These are phyloP conservation scores for Salix suchowensis DNA, from an alignment of 345 rosid species.

Conservation along the genomic window DNA sequence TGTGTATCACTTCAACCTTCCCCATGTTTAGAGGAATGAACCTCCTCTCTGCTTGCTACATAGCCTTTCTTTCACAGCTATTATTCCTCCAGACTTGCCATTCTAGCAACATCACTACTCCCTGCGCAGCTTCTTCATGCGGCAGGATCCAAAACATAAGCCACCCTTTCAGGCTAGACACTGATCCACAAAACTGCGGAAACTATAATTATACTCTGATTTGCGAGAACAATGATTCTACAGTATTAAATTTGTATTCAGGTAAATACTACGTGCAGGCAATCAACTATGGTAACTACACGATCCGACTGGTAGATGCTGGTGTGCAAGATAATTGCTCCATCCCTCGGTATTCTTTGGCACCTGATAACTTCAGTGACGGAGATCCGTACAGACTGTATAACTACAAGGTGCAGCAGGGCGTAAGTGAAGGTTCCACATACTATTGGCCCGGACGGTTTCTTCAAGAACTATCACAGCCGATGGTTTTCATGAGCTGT, in stretches of 20 bases:
- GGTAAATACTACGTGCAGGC: neutral
- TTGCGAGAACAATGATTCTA: constrained; percentile 22
- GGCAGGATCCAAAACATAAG: constrained; percentile 9
- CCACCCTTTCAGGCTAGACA: constrained; percentile 23
- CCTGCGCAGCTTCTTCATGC: too few relatives aligned
- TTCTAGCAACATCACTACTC: too few relatives aligned
- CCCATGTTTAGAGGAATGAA: too few relatives aligned
- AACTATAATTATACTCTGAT: constrained; percentile 1
- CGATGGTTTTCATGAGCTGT: too few relatives aligned
- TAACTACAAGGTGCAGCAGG: too few relatives aligned
- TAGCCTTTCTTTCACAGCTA: too few relatives aligned
- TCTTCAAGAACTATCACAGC: too few relatives aligned
- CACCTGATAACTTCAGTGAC: neutral
- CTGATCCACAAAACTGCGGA: neutral
- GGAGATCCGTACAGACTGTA: constrained; percentile 1
- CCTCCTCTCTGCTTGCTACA: too few relatives aligned
- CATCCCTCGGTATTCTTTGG: constrained; percentile 1
- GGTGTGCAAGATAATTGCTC: constrained; percentile 8
- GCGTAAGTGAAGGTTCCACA: too few relatives aligned
- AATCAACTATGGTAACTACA: constrained; percentile 11
- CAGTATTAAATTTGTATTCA: constrained; percentile 4
- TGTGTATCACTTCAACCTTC: too few relatives aligned
- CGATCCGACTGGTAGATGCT: constrained; percentile 5
- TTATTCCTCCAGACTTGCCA: too few relatives aligned
- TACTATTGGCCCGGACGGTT: too few relatives aligned